Evolutionary conservation across 78 protist genomes (phyloP).

Genomic region (Dictyostelium firmibasis): DNA sequence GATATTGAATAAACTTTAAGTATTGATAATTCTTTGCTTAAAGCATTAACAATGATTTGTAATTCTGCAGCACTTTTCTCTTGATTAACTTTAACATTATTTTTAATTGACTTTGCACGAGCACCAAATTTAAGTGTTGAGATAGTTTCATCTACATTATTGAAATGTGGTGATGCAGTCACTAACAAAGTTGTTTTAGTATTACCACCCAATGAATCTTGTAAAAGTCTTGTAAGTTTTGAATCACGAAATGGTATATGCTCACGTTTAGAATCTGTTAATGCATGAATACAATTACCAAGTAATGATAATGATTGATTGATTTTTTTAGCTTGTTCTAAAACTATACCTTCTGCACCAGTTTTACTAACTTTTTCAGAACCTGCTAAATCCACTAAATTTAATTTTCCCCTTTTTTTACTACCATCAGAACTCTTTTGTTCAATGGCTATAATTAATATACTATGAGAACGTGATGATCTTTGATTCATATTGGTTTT

Average conservation of each 20-base stretch:
- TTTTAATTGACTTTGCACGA: slow-evolving; percentile 82
- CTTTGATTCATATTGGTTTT: slow-evolving; percentile 81
- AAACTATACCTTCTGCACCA: slow-evolving; percentile 68
- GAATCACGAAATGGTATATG: slow-evolving; percentile 87
- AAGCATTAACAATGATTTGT: slow-evolving; percentile 34
- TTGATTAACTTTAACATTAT: slow-evolving; percentile 70
- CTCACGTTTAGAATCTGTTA: slow-evolving; percentile 60
- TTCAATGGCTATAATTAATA: slow-evolving; percentile 68
- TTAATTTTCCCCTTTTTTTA: slow-evolving; percentile 66
- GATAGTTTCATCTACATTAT: slow-evolving; percentile 87
- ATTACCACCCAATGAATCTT: slow-evolving; percentile 86
- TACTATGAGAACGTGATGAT: slow-evolving; percentile 59
- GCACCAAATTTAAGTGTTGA: slow-evolving; percentile 89
- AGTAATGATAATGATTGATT: slow-evolving; percentile 84
- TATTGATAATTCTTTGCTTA: slow-evolving; percentile 57
- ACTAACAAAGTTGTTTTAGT: slow-evolving; percentile 78
- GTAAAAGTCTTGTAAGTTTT: slow-evolving; percentile 70
- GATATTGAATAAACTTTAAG: slow-evolving; percentile 57
- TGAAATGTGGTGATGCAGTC: slow-evolving; percentile 71
- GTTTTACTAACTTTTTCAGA: slow-evolving; percentile 79
- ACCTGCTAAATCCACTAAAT: slow-evolving; percentile 90
- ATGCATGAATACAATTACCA: slow-evolving; percentile 84
- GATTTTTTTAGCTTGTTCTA: slow-evolving; percentile 86
- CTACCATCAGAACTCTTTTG: slow-evolving; percentile 71
- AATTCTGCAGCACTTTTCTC: slow-evolving; percentile 69